Conservation (phyloP, 805 yeast species). For the Wickerhamiella sergipiensis region DNA sequence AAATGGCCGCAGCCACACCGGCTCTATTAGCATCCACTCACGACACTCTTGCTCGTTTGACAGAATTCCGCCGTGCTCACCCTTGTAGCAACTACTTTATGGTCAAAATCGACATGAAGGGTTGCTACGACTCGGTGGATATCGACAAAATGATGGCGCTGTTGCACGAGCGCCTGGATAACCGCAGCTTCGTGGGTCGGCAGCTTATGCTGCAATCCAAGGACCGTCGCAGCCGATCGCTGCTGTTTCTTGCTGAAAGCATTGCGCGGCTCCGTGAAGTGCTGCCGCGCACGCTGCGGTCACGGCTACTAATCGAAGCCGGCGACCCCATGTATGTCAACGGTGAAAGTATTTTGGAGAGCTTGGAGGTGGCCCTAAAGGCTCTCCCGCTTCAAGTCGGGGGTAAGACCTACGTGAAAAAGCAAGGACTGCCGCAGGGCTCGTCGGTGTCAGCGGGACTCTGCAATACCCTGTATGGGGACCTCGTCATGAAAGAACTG, state of each 20-base stretch:
- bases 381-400: constrained; percentile 30
- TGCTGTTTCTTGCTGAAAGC: not conserved
- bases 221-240: not conserved
- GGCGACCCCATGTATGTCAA: not conserved
- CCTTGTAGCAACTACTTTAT: constrained; percentile 30
- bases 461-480: constrained; percentile 61
- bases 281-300: not conserved
- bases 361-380: constrained; percentile 41
- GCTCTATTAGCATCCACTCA: not conserved
- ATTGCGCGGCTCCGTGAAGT: not conserved
- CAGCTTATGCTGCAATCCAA: not conserved
- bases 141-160: constrained; percentile 6
- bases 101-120: constrained; percentile 60
- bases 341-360: constrained; percentile 11
- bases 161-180: not conserved
- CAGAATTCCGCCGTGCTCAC: constrained; percentile 26
- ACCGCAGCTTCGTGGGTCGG: not conserved
- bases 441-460: constrained; percentile 59
- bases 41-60: constrained; percentile 32
- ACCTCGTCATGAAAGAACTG: constrained; percentile 28
- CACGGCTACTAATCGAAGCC: not conserved
- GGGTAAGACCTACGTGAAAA: constrained; percentile 32
- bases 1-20: constrained; percentile 27
- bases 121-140: constrained; percentile 60
- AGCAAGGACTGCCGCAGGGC: constrained; percentile 74